Percentiles rank a stretch among this genome's conserved stretches.
phyloP scores from a whole-genome alignment of 2,329 filamentous ascomycete genomes.

The Erysiphe pulchra region DNA sequence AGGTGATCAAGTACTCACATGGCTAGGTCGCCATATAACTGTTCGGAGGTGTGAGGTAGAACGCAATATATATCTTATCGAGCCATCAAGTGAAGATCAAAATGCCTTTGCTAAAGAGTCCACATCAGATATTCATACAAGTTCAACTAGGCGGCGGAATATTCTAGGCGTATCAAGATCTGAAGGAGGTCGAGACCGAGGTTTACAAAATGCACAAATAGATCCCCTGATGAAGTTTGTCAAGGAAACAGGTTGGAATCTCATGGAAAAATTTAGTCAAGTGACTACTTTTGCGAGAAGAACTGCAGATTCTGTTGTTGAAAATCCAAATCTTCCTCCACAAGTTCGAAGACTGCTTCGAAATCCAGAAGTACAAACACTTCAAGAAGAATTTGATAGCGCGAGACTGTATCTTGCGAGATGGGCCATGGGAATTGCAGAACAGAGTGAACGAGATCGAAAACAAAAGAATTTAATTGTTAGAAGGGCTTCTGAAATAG shows the following conservation, averaged over 20 bases:
- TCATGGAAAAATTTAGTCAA: constrained; percentile 89
- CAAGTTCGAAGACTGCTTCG: constrained; percentile 64
- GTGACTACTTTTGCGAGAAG: constrained; percentile 87
- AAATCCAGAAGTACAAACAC: constrained; percentile 80
- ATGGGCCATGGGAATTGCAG: constrained; percentile 97
- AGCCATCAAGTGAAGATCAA: constrained; percentile 66
- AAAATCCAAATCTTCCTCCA: constrained; percentile 75
- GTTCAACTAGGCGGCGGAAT: constrained; percentile 5
- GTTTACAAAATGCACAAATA: constrained; percentile 27
- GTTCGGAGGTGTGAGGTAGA: constrained; percentile 71
- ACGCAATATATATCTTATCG: constrained; percentile 71
- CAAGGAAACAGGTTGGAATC: constrained; percentile 87
- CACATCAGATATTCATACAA: constrained; percentile 18
- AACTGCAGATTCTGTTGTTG: constrained; percentile 74
- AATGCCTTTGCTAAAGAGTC: constrained; percentile 35
- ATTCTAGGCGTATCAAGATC: constrained; percentile 16
- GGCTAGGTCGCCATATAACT: constrained; percentile 62
- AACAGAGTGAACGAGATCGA: constrained; percentile 76
- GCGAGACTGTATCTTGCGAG: constrained; percentile 80
- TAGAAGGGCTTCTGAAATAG: constrained; percentile 73
- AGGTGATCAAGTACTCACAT: constrained; percentile 78
- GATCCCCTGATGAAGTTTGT: constrained; percentile 82
- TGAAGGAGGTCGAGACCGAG: constrained; percentile 10
- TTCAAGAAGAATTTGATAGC: constrained; percentile 94
- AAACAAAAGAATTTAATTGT: constrained; percentile 82